Evolutionary conservation across 208 protist species (phyloP), one percentile per base, ranked within the genome.

Genomic region (Trypanosoma theileri): DNA sequence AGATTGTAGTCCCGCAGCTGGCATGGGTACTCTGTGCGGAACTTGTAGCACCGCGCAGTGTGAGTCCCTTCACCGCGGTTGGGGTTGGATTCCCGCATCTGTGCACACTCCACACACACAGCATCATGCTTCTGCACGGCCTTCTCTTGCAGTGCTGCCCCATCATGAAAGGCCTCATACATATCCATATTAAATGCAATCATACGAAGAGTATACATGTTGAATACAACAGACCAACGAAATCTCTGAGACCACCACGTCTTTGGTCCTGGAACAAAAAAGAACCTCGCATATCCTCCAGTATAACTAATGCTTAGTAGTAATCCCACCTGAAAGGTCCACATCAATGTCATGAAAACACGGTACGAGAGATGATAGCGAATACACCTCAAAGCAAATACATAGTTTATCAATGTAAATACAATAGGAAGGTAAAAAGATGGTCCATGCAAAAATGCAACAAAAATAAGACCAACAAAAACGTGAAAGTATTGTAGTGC

Each of bases 161-260:
- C 62, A n/a, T 67, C 35, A 8, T 52, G 50, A 13, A 66, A 63
- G 16, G 77, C 77, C 62, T 86, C 79, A 76, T 77, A 83, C 67
- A 71, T 57, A 59, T 92, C 86, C 69, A 79, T 82, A 60, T 81
- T 81, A 69, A 87, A 89, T 58, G 90, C 90, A 66, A 97, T 90
- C 67, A 96, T 81, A 42, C 90, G 84, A 31, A 97, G 77, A 54
- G 81, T 77, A 14, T 66, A 71, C 70, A 97, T 79, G 68, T 93
- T 95, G 26, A 77, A 89, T 3, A 77, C 63, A 16, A 84, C 61
- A 35, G 75, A 61, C 91, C 94, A 98, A 14, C 82, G 73, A 54
- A 88, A 52, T 13, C 54, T 59, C 3, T 51, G 22, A 9, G 8
- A 14, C n/a, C 45, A 54, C 8, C 8, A 55, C 2, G n/a, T 48